Evolutionary conservation across 148 eudicot genomes (phyloP).

Genomic region (Rhododendron ovatum): DNA sequence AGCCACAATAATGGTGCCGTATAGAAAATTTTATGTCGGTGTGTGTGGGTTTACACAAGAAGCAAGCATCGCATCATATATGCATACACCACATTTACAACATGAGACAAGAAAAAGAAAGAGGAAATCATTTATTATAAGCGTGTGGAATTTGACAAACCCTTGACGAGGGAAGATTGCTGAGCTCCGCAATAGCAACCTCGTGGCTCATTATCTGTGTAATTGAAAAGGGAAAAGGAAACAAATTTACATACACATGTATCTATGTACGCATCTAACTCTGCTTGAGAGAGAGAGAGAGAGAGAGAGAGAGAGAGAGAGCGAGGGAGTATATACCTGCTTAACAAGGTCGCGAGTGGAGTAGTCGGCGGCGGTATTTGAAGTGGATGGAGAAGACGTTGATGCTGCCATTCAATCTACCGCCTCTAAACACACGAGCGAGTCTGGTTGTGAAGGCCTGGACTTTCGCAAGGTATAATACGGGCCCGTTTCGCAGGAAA

Average conservation of each 20-base stretch:
- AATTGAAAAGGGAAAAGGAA: neutral
- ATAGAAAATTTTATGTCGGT: neutral
- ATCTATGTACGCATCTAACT: neutral
- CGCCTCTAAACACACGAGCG: neutral
- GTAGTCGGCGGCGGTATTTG: neutral
- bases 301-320: neutral
- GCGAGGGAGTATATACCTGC: neutral
- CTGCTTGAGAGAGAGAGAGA: neutral
- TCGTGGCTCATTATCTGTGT: constrained; percentile 55
- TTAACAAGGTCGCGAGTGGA: neutral
- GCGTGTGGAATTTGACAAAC: constrained; percentile 15
- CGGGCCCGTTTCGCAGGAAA: too few relatives aligned
- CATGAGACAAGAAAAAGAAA: neutral
- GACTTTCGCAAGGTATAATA: too few relatives aligned
- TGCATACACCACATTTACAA: neutral
- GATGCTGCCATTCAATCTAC: neutral
- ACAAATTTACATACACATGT: neutral
- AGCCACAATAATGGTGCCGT: neutral
- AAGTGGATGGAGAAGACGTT: neutral
- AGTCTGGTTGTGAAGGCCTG: too few relatives aligned
- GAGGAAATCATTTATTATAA: neutral
- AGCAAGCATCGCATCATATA: neutral
- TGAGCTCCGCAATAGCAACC: constrained; percentile 77
- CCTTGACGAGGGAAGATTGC: constrained; percentile 47
- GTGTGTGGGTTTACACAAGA: neutral